phyloP scores from a whole-genome alignment of 345 rosid species.

The Raphanus sativus region DNA sequence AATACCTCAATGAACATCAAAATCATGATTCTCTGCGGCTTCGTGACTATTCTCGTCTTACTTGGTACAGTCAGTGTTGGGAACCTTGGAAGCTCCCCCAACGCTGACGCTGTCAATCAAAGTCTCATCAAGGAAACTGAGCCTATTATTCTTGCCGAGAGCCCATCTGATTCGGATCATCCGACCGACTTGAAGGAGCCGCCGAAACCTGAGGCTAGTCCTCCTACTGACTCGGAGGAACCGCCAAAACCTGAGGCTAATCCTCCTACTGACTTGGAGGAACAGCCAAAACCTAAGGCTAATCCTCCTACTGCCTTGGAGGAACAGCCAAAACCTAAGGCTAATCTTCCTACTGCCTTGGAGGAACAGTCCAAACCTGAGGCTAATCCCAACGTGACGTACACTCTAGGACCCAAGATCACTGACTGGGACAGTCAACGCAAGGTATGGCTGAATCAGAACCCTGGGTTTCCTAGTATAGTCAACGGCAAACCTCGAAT shows the following conservation, averaged over 20 bases:
- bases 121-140: slow-evolving; percentile 65
- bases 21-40: slow-evolving; percentile 85
- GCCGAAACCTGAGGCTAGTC: too few species aligned
- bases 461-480: slow-evolving; percentile 74
- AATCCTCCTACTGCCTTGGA: not conserved
- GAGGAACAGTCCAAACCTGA: slow-evolving; percentile 23
- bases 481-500: slow-evolving; percentile 72
- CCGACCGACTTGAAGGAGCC: slow-evolving; percentile 38
- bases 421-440: slow-evolving; percentile 73
- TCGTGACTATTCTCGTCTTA: slow-evolving; percentile 81
- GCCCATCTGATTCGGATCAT: slow-evolving; percentile 57
- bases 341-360: not conserved
- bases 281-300: not conserved
- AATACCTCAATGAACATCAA: slow-evolving; percentile 85
- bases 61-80: slow-evolving; percentile 81
- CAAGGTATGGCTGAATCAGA: slow-evolving; percentile 66
- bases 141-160: slow-evolving; percentile 65
- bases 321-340: slow-evolving; percentile 23
- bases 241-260: not conserved
- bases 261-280: slow-evolving; percentile 43
- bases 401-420: slow-evolving; percentile 72
- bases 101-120: slow-evolving; percentile 67
- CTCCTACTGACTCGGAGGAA: slow-evolving; percentile 43
- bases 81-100: slow-evolving; percentile 69
- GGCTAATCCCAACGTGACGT: slow-evolving; percentile 45